A percentile compares a stretch with the other conserved stretches of the same genome.
These are phyloP conservation scores for Polysphondylium violaceum DNA, from an alignment of 78 protist genomes.

Conservation along the genomic window DNA sequence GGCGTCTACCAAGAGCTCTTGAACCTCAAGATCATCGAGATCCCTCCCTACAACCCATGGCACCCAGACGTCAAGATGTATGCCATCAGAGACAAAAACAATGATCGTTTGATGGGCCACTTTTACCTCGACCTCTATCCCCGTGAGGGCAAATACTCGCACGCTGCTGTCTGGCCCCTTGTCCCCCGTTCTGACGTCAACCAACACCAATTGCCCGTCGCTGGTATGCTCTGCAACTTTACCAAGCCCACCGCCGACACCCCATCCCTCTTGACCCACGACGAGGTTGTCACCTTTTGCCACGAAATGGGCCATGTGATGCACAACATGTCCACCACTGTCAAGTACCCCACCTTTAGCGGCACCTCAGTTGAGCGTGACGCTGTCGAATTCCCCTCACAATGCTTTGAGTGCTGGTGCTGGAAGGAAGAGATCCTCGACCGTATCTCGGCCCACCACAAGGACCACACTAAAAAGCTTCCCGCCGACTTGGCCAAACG, in stretches of 20 bases:
- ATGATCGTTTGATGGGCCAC: constrained; percentile 54
- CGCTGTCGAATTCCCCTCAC: constrained; percentile 84
- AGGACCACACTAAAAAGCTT: constrained; percentile 15
- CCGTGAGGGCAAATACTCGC: constrained; percentile 88
- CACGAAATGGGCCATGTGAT: constrained; percentile 85
- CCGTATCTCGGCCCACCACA: constrained; percentile 66
- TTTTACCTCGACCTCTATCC: constrained; percentile 87
- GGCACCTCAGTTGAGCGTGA: constrained; percentile 84
- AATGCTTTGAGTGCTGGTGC: constrained; percentile 85
- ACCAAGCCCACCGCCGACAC: constrained; percentile 62
- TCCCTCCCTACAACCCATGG: constrained; percentile 14
- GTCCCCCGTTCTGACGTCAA: not conserved
- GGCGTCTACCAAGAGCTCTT: constrained; percentile 64
- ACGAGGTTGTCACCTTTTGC: constrained; percentile 82
- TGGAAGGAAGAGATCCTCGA: constrained; percentile 79
- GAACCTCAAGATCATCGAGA: constrained; percentile 40
- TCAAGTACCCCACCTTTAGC: constrained; percentile 41
- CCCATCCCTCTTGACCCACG: constrained; percentile 84
- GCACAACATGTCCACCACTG: constrained; percentile 48
- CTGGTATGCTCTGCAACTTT: constrained; percentile 71
- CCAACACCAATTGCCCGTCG: constrained; percentile 46
- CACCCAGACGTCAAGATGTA: constrained; percentile 71
- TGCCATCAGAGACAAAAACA: not conserved
- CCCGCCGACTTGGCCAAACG: not conserved
- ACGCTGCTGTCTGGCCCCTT: constrained; percentile 72